These are phyloP conservation scores for Cyberlindnera mrakii DNA, from an alignment of 805 yeast genomes.

Conservation along the genomic window DNA sequence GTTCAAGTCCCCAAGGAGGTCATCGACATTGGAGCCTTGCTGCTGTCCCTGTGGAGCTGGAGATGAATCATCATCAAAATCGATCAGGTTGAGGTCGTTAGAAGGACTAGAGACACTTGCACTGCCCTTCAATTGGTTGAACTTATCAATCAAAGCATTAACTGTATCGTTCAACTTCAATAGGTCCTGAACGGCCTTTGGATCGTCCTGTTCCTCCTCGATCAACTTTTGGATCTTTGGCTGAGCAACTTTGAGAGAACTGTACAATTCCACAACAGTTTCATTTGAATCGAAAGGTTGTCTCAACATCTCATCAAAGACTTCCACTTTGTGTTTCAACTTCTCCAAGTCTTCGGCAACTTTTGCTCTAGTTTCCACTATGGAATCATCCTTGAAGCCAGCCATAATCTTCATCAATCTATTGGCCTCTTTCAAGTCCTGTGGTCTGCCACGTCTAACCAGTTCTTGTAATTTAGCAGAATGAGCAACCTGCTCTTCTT, in stretches of 20 bases:
- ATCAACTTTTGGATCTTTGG: constrained; percentile 83
- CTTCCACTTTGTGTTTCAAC: constrained; percentile 77
- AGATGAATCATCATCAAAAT: constrained; percentile 51
- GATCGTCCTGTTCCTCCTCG: constrained; percentile 71
- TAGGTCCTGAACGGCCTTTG: constrained; percentile 58
- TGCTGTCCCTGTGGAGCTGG: constrained; percentile 28
- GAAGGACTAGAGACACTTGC: too few species aligned
- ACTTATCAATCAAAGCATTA: constrained; percentile 62
- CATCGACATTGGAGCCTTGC: constrained; percentile 43
- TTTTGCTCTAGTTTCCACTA: constrained; percentile 59
- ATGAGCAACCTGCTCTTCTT: constrained; percentile 89
- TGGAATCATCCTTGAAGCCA: constrained; percentile 84
- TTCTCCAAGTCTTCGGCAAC: constrained; percentile 80
- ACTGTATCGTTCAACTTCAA: constrained; percentile 70
- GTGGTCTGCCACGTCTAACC: constrained; percentile 91
- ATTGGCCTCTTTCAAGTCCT: constrained; percentile 93
- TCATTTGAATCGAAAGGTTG: constrained; percentile 43
- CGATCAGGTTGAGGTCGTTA: constrained; percentile 50
- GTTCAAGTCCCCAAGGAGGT: constrained; percentile 66
- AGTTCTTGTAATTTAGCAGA: constrained; percentile 93
- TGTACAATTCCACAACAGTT: constrained; percentile 71
- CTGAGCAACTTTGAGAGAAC: constrained; percentile 73
- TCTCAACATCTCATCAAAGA: constrained; percentile 76
- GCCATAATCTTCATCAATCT: constrained; percentile 97
- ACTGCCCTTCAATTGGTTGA: constrained; percentile 44